Base-by-base conservation (phyloP, 2,329 filamentous ascomycete genomes). In the Aspergillus puulaauensis region DNA sequence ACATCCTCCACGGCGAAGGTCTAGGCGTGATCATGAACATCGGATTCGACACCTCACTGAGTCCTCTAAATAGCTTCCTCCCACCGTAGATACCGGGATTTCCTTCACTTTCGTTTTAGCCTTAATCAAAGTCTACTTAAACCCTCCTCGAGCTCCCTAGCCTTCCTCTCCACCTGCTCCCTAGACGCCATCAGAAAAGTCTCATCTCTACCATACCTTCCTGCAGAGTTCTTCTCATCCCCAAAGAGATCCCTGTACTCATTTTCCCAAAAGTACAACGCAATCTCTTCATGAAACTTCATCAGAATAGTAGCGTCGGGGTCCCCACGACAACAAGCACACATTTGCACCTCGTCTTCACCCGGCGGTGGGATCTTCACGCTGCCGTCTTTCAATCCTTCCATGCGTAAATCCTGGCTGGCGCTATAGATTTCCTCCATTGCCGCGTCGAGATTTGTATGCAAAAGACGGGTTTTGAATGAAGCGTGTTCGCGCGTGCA, bases 241-340 rank as follows among this genome's bases (percentile, higher is more conserved):
- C 63, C 63, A 59, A 61, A 68, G 0, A 62, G 9, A 6, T 15
- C 31, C 3, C 17, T 47, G 40, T 61, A 68, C 41, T 68, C 63
- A 4, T 60, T 50, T 17, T 57, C 54, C 14, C 39, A 48, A 24
- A 65, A 68, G 15, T 37, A 56, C 14, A 68, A 53, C 4, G 61
- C 63, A 11, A 63, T 40, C 1, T 58, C 48, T 6, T 59, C 24
- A 23, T 52, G 31, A 19, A 65, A 64, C 5, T 57, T 51, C 11
- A 15, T 9, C 4, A 61, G 45, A 8, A 68, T 67, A 5, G 59
- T 41, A 1, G 64, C 64, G n/a, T 43, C 51, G 1, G 62, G 61
- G 24, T 66, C 58, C 1, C 65, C 65, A 5, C 41, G 40, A 33
- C 66, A 68, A 39, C 64, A 67, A 1, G 61, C 37, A 52, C 66